These are phyloP conservation scores for Moricandia moricandioides DNA, from an alignment of 345 rosid genomes.

Conservation along the genomic window DNA sequence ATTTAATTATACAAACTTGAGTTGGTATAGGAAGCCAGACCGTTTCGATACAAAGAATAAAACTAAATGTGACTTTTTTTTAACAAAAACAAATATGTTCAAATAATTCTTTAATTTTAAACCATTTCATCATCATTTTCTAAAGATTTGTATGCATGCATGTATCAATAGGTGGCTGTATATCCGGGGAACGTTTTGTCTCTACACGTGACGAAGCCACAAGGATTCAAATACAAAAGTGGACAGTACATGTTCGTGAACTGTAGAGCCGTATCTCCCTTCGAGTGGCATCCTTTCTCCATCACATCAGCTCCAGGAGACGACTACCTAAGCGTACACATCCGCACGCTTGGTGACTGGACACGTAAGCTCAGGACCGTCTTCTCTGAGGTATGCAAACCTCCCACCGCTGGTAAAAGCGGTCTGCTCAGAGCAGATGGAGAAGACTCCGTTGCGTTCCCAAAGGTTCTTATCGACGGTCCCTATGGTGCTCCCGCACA, in stretches of 20 bases:
- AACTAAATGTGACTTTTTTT: background rate
- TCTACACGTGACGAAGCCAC: slow-evolving; percentile 82
- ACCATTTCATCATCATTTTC: background rate
- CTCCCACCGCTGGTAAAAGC: slow-evolving; percentile 57
- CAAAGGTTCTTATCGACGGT: slow-evolving; percentile 78
- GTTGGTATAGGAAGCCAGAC: too few species aligned
- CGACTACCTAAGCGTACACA: slow-evolving; percentile 81
- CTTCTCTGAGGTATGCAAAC: slow-evolving; percentile 78
- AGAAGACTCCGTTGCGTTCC: slow-evolving; percentile 52
- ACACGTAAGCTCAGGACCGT: slow-evolving; percentile 70
- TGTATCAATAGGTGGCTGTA: slow-evolving; percentile 55
- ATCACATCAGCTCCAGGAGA: slow-evolving; percentile 91
- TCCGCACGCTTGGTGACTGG: slow-evolving; percentile 87
- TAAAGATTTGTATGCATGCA: background rate
- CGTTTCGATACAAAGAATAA: background rate
- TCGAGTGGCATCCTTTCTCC: slow-evolving; percentile 97
- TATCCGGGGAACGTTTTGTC: slow-evolving; percentile 84
- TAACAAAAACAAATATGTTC: background rate
- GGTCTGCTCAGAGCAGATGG: slow-evolving; percentile 69
- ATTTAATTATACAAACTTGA: too few species aligned
- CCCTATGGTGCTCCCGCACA: slow-evolving; percentile 95
- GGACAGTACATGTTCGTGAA: slow-evolving; percentile 95
- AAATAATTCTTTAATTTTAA: background rate
- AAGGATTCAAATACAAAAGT: slow-evolving; percentile 81
- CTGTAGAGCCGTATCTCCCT: slow-evolving; percentile 76